Conservation (phyloP, 2,329 filamentous ascomycete species). For the Diaporthe vaccinii region DNA sequence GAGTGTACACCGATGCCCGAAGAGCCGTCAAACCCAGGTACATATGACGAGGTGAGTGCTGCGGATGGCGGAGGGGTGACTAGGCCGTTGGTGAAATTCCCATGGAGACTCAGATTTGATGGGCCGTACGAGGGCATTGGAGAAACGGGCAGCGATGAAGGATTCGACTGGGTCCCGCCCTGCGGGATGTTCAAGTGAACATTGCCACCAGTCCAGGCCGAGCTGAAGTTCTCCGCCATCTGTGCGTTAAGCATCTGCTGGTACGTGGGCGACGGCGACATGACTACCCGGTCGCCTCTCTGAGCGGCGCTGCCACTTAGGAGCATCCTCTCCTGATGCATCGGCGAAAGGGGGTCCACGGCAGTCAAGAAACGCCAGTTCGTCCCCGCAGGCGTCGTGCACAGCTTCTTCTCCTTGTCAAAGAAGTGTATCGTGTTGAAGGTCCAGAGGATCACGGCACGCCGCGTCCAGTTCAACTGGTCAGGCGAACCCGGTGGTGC, state of each 20-base stretch:
- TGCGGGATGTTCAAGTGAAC: constrained; percentile 25
- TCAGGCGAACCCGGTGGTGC: constrained; percentile 49
- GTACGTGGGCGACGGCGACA: constrained; percentile 66
- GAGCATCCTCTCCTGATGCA: constrained; percentile 65
- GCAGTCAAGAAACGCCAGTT: constrained; percentile 74
- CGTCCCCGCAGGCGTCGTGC: constrained; percentile 66
- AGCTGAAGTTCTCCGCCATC: constrained; percentile 70
- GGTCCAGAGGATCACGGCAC: constrained; percentile 73
- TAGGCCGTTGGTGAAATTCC: constrained; percentile 66
- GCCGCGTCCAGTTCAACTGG: constrained; percentile 64
- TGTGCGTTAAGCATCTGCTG: constrained; percentile 66
- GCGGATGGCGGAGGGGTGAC: constrained; percentile 70
- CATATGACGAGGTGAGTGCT: constrained; percentile 62
- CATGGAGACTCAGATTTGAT: constrained; percentile 56
- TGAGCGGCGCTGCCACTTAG: constrained; percentile 47
- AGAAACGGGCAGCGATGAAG: constrained; percentile 39
- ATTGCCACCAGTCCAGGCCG: constrained; percentile 58
- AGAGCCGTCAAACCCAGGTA: constrained; percentile 57
- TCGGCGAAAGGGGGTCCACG: constrained; percentile 70
- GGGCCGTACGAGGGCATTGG: constrained; percentile 38
- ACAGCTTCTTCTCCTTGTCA: constrained; percentile 57
- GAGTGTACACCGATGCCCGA: constrained; percentile 43
- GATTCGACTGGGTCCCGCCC: constrained; percentile 32
- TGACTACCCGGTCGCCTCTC: constrained; percentile 57
- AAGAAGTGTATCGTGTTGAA: constrained; percentile 66